Evolutionary conservation across 257 asterid genomes (phyloP).

Genomic region (Solanum lycopersicoides): DNA sequence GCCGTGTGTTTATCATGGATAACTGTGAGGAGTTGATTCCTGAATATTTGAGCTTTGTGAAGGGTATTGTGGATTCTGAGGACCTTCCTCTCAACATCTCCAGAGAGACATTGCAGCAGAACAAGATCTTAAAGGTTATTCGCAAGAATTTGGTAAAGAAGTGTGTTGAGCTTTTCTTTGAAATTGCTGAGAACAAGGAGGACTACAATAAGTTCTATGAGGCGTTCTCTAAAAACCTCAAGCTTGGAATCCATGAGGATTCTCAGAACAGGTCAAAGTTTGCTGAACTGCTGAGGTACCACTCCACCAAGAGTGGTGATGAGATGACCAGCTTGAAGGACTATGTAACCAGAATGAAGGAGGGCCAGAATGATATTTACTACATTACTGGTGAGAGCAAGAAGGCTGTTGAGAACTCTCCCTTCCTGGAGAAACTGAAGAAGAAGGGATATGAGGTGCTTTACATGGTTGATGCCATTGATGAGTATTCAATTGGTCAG

Average conservation of each 20-base stretch:
- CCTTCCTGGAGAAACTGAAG: conserved; percentile 52
- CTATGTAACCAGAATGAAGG: conserved; percentile 55
- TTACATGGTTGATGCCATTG: conserved; percentile 54
- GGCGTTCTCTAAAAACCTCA: conserved; percentile 44
- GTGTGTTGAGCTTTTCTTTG: conserved; percentile 50
- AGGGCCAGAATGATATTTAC: conserved; percentile 44
- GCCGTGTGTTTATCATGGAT: conserved; percentile 55
- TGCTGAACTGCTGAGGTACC: conserved; percentile 41
- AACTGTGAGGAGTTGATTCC: conserved; percentile 55
- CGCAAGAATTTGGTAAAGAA: conserved; percentile 59
- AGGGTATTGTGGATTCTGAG: conserved; percentile 54
- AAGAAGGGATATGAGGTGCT: conserved; percentile 50
- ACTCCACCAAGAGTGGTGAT: conserved; percentile 52
- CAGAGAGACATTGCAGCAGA: conserved; percentile 46
- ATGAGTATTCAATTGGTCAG: conserved; percentile 52
- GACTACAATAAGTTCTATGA: conserved; percentile 50
- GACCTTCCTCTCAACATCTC: conserved; percentile 51
- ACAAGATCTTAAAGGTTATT: conserved; percentile 54
- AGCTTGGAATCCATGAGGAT: conserved; percentile 56
- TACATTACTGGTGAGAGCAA: conserved; percentile 56
- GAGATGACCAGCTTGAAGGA: conserved; percentile 57
- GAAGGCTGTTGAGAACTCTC: conserved; percentile 59
- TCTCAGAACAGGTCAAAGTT: conserved; percentile 31
- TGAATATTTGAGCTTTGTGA: conserved; percentile 42
- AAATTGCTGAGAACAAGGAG: conserved; percentile 58